Evolutionary conservation across 2,329 filamentous ascomycete species (phyloP), one percentile per base, ranked within the genome.

Genomic region (Pestalotiopsis sp.): DNA sequence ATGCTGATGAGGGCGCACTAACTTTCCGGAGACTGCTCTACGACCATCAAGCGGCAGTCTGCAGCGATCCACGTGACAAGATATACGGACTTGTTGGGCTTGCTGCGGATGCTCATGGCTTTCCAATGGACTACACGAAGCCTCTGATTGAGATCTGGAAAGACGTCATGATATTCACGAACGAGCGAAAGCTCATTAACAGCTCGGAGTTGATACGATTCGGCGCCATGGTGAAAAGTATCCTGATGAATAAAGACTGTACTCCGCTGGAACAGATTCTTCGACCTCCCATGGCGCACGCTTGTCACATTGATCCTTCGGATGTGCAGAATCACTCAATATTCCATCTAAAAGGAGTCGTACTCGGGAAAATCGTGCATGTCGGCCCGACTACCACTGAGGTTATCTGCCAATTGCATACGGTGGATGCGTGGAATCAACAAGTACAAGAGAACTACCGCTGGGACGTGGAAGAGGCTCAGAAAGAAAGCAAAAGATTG

Each of bases 21-120:
- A 74, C 70, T 12, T 66, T 75, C 3, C 70, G 60, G 17, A 67
- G 68, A 5, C 71, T 78, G 0, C 70, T 79, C 5, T 60, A 72
- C 27, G 72, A 70, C 17, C 73, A 78, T 59, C 65, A 65, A 31
- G 63, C 70, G 3, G 73, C 75, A 7, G 64, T 71, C 1, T 79
- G 76, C 65, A 70, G 71, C 60, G 78, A 79, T 12, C 72, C 65
- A 13, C 74, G 70, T 31, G 77, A 79, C 66, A 78, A 78, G 49
- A 68, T 79, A 4, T 79, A 77, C 68, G 77, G 74, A 0, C 71
- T 79, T 1, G 66, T 78, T 25, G 74, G 77, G 0, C 66, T 79
- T 4, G 74, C 77, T 17, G 65, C 66, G 4, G 76, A 78, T 60
- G 71, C 71, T 39, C 65, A 68, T 0, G 69, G 70, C 2, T 77